Conservation (phyloP, 257 asterid genomes). For the Plantago ovata region DNA sequence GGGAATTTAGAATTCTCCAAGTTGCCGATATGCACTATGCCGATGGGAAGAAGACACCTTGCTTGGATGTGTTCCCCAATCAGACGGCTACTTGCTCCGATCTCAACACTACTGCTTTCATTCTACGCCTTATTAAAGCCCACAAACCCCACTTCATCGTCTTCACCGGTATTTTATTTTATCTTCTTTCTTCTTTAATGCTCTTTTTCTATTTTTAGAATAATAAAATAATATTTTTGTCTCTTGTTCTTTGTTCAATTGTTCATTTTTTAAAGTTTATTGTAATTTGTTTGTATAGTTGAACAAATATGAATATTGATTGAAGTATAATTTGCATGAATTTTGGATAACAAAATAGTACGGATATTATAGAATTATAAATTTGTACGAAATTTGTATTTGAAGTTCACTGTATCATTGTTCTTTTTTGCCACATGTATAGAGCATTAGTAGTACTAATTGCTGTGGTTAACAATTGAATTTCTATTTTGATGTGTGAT, state of each 20-base stretch:
- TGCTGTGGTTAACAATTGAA: not conserved
- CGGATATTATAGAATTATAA: no score
- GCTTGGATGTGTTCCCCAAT: constrained; percentile 60
- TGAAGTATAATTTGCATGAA: no score
- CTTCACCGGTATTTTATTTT: constrained; percentile 51
- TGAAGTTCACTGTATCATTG: no score
- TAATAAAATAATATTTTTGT: not conserved
- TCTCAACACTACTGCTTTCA: constrained; percentile 81
- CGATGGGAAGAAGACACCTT: constrained; percentile 60
- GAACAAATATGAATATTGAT: no score
- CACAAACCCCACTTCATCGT: constrained; percentile 82
- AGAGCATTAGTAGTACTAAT: not conserved
- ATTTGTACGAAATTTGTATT: no score
- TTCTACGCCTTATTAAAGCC: constrained; percentile 61
- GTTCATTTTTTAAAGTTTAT: no score
- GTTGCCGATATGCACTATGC: constrained; percentile 96
- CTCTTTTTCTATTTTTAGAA: not conserved
- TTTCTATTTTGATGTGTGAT: no score
- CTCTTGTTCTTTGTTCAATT: no score
- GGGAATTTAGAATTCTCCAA: constrained; percentile 80
- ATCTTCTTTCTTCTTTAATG: not conserved
- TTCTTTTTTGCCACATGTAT: no score
- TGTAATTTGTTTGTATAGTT: no score
- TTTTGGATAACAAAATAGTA: no score
- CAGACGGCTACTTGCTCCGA: constrained; percentile 74